Evolutionary conservation across 805 yeast genomes (phyloP), one percentile per base, ranked within the genome.

Genomic region (Wickerhamiella siamensis): DNA sequence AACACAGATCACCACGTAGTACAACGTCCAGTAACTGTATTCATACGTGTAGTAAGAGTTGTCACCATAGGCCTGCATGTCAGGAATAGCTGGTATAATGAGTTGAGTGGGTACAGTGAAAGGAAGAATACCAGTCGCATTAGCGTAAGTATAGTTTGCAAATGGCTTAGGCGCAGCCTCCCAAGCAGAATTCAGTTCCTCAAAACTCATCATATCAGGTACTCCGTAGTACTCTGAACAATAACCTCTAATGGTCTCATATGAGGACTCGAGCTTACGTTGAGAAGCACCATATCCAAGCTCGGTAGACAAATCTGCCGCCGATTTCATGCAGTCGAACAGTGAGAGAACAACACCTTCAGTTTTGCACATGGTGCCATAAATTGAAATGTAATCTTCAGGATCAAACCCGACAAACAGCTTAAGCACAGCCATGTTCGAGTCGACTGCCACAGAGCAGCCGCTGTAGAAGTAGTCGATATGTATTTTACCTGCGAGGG

Each of bases 21-120:
- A 33, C 3, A 46, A 20, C 26, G 31, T 14, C 14, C 36, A 41
- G 33, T 42, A 40, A 31, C 49, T 43, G 33, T 41, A 39, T 21
- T 36, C 19, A 16, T 10, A 15, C 19, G 24, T 34, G 14, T 20
- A 24, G 17, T 21, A 34, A 5, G 5, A 12, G 5, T 6, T 34
- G 12, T 18, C 10, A 21, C 20, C 16, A 10, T 20, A 12, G 3
- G 27, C 37, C 6, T 10, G 8, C 12, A 26, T 6, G 14, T 19
- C 15, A 21, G 37, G 17, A 3, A 34, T 21, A 20, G 16, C 17
- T 9, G 37, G 37, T 14, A n/a, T 26, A 19, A 34, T 17, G 9
- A 34, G n/a, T 4, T 22, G 19, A 15, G 19, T 26, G 24, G 38
- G 38, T 15, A 36, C 16, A 36, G 9, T 24, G 17, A 16, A 34